These are phyloP conservation scores for Leishmania aethiopica DNA, from an alignment of 208 protist genomes.

Conservation along the genomic window DNA sequence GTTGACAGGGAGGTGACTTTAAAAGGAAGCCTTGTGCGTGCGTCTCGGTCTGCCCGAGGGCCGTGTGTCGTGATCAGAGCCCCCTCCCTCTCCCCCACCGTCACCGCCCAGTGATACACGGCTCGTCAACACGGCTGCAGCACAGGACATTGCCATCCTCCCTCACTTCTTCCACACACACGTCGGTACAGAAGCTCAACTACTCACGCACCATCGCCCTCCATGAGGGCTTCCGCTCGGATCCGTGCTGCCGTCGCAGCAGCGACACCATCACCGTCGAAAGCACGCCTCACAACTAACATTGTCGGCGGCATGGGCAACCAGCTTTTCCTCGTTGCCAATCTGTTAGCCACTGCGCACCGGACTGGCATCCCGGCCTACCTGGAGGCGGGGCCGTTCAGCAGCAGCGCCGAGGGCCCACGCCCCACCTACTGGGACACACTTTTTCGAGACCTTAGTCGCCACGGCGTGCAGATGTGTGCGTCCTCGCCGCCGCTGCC, in stretches of 20 bases:
- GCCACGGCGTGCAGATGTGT: conserved; percentile 36
- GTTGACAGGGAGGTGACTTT: neutral
- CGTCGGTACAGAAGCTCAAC: neutral
- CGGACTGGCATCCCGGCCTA: conserved; percentile 52
- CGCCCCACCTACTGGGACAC: conserved; percentile 83
- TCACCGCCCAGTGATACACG: neutral
- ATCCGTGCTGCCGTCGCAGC: neutral
- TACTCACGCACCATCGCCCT: neutral
- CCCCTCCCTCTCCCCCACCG: neutral
- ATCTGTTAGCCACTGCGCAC: conserved; percentile 66
- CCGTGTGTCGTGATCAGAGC: neutral
- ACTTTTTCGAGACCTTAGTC: conserved; percentile 51
- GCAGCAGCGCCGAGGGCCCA: conserved; percentile 73
- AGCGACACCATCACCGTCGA: neutral
- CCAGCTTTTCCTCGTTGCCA: conserved; percentile 86
- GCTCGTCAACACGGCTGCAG: neutral
- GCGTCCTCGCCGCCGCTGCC: conserved; percentile 5
- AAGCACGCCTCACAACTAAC: conserved; percentile 64
- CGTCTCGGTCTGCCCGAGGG: neutral
- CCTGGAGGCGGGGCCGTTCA: conserved; percentile 40
- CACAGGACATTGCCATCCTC: neutral
- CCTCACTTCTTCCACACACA: neutral
- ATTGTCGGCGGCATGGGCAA: conserved; percentile 87
- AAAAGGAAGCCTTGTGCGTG: neutral
- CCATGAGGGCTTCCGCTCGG: neutral